Base-by-base conservation (phyloP, 2,329 filamentous ascomycete genomes). In the Ceratocystis eucalypticola region DNA sequence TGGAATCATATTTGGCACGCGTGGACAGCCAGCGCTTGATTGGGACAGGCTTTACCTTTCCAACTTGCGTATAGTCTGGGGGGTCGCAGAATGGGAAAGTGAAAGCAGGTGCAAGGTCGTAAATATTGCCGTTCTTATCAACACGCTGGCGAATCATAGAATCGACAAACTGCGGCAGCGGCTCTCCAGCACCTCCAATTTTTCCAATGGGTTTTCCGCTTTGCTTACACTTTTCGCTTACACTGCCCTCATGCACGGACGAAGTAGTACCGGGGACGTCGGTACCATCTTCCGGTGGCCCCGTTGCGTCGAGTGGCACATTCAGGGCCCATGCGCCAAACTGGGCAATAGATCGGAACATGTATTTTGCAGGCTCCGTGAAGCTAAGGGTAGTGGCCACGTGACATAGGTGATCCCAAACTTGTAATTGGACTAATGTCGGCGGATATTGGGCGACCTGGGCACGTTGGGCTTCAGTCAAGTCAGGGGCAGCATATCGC, bases 401-500 rank as follows among this genome's bases (percentile, higher is more conserved):
- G 73, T 97, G 93, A 72, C 94, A 97, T 2, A 97, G 78, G 71
- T 96, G 89, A 67, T 97, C 93, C 92, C 93, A 97, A 1, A 97
- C 87, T 74, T 97, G 94, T 1, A 99, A 80, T 73, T 96, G 91
- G 0, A 97, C 93, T 71, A 96, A 84, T 0, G 94, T 99, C 0
- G 91, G 89, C 67, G 85, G 84, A 74, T 90, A 95, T 69, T 81
- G 85, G 45, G 80, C 77, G 17, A 94, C 72, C 12, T 80, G 75
- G 3, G 81, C 80, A 22, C 80, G 80, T 33, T 87, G 86, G 68
- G 81, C 79, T 46, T 87, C 82, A 44, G 86, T 80, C 68, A 94
- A 77, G 55, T 84, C 80, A 0, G 79, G 79, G 46, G 88, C 81
- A 0, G 88, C 82, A 71, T 96, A 97, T 68, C 84, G 83, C 28